Evolutionary conservation across 352 stramenopile species (phyloP), one percentile per base, ranked within the genome.

Genomic region (Elongisporangium undulatum): DNA sequence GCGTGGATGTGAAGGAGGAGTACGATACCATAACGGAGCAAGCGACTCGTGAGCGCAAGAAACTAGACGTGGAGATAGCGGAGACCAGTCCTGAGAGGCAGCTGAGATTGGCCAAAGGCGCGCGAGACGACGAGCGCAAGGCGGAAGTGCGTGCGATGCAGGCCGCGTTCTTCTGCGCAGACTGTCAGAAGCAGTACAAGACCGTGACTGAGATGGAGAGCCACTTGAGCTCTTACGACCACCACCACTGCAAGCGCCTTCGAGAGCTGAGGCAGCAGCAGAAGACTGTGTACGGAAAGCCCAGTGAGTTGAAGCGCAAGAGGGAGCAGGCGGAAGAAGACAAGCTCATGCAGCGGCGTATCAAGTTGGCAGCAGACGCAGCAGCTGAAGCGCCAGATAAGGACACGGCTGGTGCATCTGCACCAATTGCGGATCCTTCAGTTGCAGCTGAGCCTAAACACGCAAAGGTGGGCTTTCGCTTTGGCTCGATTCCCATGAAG

Each of bases 191-290:
- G 63, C 81, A 90, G 51, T 90, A 90, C 66, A 80, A 81, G 49
- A 84, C 74, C 12, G 81, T 89, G 51, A 71, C 53, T 17, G 81
- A 89, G 62, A 89, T 90, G 74, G 77, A 84, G 51, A 85, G 84
- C 59, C 81, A 90, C 55, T 60, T 88, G 50, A 89, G 79, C 58
- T 88, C 77, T 12, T 90, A 90, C 63, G 81, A 90, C 61, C 81
- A 90, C 56, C 81, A 90, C 59, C 81, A 90, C 45, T 69, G 68
- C 26, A 90, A 88, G 55, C 72, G 82, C 38, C 50, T 82, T 38
- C 60, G 56, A 20, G 66, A 81, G 7, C 51, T 81, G 57, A 52
- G 61, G 51, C 63, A 74, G 17, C 55, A 72, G 29, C 67, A 77
- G 58, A 74, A 79, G 64, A 26, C 23, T 26, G 26, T 7, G 26